Percentiles rank a stretch among this genome's conserved stretches.
phyloP scores from a whole-genome alignment of 345 rosid species.

The Laguncularia racemosa region DNA sequence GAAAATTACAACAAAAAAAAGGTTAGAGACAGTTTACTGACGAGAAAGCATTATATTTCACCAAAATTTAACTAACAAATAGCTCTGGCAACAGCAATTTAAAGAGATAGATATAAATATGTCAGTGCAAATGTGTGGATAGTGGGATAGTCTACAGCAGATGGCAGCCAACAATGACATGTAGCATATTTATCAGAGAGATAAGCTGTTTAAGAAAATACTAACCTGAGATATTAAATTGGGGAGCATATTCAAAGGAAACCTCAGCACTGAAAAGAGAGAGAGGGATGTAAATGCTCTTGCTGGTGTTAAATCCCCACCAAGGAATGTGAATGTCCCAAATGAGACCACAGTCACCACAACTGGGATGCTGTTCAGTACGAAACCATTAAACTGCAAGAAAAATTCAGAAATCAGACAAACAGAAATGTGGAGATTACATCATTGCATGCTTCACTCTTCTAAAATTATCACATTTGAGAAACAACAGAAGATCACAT shows the following conservation, averaged over 20 bases:
- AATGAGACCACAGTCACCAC: conserved; percentile 81
- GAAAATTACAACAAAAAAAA: no score
- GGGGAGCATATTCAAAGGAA: conserved; percentile 80
- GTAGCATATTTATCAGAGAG: no score
- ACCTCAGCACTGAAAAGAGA: conserved; percentile 67
- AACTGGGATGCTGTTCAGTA: conserved; percentile 82
- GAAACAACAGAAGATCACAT: not conserved
- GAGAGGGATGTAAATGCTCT: conserved; percentile 97
- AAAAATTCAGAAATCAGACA: conserved; percentile 10
- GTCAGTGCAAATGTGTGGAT: no score
- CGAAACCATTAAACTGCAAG: conserved; percentile 77
- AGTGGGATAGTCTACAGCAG: no score
- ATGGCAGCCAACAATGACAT: no score
- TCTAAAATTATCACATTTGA: not conserved
- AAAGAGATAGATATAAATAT: no score
- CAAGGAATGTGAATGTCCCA: conserved; percentile 82
- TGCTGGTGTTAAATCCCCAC: conserved; percentile 92
- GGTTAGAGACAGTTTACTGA: no score
- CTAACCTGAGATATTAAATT: conserved; percentile 80
- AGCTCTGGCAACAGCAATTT: no score
- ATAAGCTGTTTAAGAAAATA: conserved; percentile 2
- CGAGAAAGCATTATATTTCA: no score
- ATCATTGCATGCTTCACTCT: not conserved
- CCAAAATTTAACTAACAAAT: no score
- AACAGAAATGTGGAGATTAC: conserved; percentile 5